phyloP scores from a whole-genome alignment of 306 rosid genomes.

The Casuarina glauca region DNA sequence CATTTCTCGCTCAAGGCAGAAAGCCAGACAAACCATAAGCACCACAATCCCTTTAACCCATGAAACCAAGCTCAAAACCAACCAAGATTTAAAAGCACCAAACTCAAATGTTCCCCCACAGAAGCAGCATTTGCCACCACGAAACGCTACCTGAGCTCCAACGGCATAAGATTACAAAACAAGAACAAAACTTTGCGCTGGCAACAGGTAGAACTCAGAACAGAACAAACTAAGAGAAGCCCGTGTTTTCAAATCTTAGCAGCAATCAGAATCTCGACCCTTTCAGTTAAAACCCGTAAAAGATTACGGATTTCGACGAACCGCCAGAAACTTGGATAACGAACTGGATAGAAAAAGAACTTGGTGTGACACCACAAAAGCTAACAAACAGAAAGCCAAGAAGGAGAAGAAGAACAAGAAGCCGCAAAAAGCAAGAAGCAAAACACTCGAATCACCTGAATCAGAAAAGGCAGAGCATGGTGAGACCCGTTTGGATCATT shows the following conservation, averaged over 20 bases:
- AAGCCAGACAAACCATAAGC: conserved; percentile 25
- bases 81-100: conserved; percentile 24
- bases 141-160: conserved; percentile 29
- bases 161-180: conserved; percentile 20
- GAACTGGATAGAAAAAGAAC: conserved; percentile 31
- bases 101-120: conserved; percentile 23
- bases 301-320: conserved; percentile 25
- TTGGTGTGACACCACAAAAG: conserved; percentile 35
- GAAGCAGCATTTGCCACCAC: conserved; percentile 26
- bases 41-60: conserved; percentile 27
- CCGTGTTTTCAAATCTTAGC: conserved; percentile 40
- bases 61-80: conserved; percentile 27
- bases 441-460: conserved; percentile 67
- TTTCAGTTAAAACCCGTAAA: conserved; percentile 20
- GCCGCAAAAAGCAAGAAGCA: conserved; percentile 32
- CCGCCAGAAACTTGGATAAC: conserved; percentile 30
- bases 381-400: conserved; percentile 4
- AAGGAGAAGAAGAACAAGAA: not conserved
- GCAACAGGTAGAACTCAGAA: conserved; percentile 24
- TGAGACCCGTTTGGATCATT: conserved; percentile 50
- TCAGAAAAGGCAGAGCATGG: conserved; percentile 40
- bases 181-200: conserved; percentile 25
- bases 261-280: conserved; percentile 28
- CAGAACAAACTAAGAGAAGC: conserved; percentile 29
- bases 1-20: conserved; percentile 27